phyloP scores from a whole-genome alignment of 2,329 filamentous ascomycete genomes.

The Achaetomium macrosporum region DNA sequence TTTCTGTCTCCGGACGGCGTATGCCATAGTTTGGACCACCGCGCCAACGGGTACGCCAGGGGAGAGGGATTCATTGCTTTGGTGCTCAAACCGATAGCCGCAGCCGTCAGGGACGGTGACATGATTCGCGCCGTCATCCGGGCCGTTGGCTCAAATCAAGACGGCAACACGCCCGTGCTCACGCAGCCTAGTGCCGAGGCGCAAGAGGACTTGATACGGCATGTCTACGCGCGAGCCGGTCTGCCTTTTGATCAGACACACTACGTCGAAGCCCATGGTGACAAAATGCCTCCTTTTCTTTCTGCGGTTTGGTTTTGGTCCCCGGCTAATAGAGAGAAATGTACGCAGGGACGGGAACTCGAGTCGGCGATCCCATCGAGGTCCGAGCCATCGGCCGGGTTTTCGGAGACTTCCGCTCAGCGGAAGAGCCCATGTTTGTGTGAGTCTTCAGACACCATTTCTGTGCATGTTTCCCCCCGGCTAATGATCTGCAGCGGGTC shows the following conservation, averaged over 20 bases:
- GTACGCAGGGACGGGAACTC: conserved; percentile 35
- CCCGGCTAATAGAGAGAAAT: no score
- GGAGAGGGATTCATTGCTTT: conserved; percentile 22
- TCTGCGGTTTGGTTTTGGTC: no score
- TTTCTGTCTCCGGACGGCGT: conserved; percentile 22
- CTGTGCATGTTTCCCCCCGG: conserved; percentile 18
- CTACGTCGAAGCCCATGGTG: conserved; percentile 40
- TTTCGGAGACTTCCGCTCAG: conserved; percentile 22
- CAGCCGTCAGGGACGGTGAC: conserved; percentile 22
- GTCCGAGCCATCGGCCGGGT: conserved; percentile 36
- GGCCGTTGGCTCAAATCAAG: conserved; percentile 24
- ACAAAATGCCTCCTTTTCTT: no score
- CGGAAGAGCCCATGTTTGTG: no score
- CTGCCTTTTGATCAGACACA: conserved; percentile 25
- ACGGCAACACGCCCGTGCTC: conserved; percentile 25
- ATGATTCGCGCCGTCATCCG: conserved; percentile 23
- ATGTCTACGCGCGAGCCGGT: conserved; percentile 20
- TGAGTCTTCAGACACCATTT: conserved; percentile 26
- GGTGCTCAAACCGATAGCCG: conserved; percentile 20
- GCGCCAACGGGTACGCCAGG: conserved; percentile 24
- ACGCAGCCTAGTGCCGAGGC: conserved; percentile 20
- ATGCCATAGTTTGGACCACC: conserved; percentile 23
- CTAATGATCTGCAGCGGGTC: conserved; percentile 32
- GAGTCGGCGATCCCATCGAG: conserved; percentile 42
- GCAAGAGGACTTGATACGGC: conserved; percentile 20